Base-by-base conservation (phyloP, 2,329 filamentous ascomycete species). In the Septoria petroselini region DNA sequence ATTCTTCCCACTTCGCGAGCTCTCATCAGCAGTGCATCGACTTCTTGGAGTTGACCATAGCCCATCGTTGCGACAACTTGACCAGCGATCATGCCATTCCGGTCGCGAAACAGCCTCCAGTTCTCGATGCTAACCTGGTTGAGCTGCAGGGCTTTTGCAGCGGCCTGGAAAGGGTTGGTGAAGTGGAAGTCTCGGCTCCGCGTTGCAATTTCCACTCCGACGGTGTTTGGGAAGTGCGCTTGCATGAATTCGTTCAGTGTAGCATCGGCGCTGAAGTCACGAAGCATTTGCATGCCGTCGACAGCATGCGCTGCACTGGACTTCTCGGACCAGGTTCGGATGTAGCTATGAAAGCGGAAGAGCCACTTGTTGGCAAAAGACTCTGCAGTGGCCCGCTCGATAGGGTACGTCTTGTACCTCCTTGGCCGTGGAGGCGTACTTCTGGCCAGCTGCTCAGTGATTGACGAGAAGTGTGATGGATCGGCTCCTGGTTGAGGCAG, bases 151-250 rank as follows among this genome's bases (percentile, higher is more conserved):
- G 41, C 41, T 19, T 43, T 43, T 7, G 41, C 25, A 12, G 41
- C 41, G n/a, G 41, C 41, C 2, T 31, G 19, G 29, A 43, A 43
- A 8, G 41, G 41, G 9, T 43, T 33, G 12, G 41, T 33, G 41
- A 43, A 43, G 17, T 15, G 9, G 29, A 33, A 43, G 30, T 43
- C 41, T 19, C 41, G 30, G 11, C 33, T 43, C 3, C 14, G 29
- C 2, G 33, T 2, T n/a, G 33, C 41, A 7, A 31, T 33, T 12
- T 31, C 41, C 15, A 43, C 41, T 18, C 41, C 41, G 21, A 29
- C 33, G 7, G 33, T 34, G 12, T 14, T 19, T 7, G 41, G 27
- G 6, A 43, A 43, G 6, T 43, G 41, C n/a, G 41, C 21, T 21
- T 25, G 41, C 19, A 43, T n/a, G 18, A 33, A 30, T 4, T 43